Base-by-base conservation (phyloP, 2,329 filamentous ascomycete genomes). In the Colletotrichum horii region DNA sequence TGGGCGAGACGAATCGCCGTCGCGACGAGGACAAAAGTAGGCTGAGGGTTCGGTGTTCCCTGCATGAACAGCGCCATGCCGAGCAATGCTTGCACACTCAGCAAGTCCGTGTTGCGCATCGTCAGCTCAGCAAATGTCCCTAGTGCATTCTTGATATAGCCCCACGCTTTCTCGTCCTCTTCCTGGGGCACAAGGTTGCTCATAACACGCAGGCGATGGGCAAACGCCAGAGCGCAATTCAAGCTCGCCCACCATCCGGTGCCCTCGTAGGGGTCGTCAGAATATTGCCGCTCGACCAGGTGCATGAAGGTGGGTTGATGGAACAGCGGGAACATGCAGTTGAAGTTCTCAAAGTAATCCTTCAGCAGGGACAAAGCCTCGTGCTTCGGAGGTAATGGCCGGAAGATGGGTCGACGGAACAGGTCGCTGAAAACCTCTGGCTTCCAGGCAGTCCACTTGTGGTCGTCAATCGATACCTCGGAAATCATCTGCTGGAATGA, bases 241-340 rank as follows among this genome's bases (percentile, higher is more conserved):
- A 99, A 89, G 84, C 96, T 98, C 7, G 97, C 97, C 96, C 97
- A 99, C 97, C 97, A 99, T 4, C 97, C 97, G 8, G 96, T 97
- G 32, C 96, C 96, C 82, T 98, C 93, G 79, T 98, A 98, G 1
- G 96, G 96, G 79, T 98, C 95, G 66, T 93, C 88, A 1, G 96
- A 97, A 84, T 98, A 99, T 83, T 98, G 96, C 79, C 94, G 93
- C 81, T 98, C 96, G 36, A 98, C 96, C 7, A 98, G 89, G 82
- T 98, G 96, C 95, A 98, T 98, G 82, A 99, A 99, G 0, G 97
- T 98, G 2, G 96, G 96, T 83, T 98, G 96, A 84, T 99, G 97
- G 81, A 98, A 99, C 6, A 99, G 89, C 8, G 97, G 97, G 82
- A 98, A 98, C 91, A 98, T 96, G 91, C 95, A 97, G 87, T 99